phyloP scores from a whole-genome alignment of 108 stramenopile species.

The Fragilaria radians region DNA sequence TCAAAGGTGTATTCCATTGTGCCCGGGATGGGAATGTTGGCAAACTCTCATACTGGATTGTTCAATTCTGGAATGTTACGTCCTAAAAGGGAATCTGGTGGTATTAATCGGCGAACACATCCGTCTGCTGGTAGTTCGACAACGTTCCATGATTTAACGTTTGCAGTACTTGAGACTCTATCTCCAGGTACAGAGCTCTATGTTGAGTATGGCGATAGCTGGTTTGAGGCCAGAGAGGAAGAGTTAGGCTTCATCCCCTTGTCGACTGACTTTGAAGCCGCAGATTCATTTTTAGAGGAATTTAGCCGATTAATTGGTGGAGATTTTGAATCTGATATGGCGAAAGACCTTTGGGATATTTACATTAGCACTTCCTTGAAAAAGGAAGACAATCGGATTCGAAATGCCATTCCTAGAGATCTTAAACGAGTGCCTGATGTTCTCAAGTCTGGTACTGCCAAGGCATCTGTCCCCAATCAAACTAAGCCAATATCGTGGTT shows the following conservation, averaged over 20 bases:
- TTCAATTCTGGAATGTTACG: slow-evolving; percentile 23
- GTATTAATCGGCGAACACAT: slow-evolving; percentile 7
- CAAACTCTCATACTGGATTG: slow-evolving; percentile 51
- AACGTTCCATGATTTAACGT: background rate
- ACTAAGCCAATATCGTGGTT: slow-evolving; percentile 27
- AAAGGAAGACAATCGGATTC: slow-evolving; percentile 7
- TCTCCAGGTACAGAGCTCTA: slow-evolving; percentile 50
- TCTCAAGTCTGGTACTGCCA: slow-evolving; percentile 15
- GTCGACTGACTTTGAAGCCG: slow-evolving; percentile 21
- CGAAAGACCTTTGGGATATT: slow-evolving; percentile 14
- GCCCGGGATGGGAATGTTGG: slow-evolving; percentile 42
- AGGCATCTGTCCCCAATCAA: slow-evolving; percentile 9
- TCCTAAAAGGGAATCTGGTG: slow-evolving; percentile 10
- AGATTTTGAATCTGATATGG: slow-evolving; percentile 6
- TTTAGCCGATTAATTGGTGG: slow-evolving; percentile 10
- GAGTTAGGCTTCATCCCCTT: slow-evolving; percentile 29
- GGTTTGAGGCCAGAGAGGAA: slow-evolving; percentile 30
- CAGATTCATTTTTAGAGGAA: slow-evolving; percentile 17
- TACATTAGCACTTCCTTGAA: slow-evolving; percentile 6
- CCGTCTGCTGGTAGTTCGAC: background rate
- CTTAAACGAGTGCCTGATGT: background rate
- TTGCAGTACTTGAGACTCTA: background rate
- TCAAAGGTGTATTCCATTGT: slow-evolving; percentile 19
- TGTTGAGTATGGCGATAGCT: slow-evolving; percentile 40
- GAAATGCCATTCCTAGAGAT: slow-evolving; percentile 9